Percentiles rank a stretch among this genome's conserved stretches.
Evolutionary conservation across 164 flowering plant genomes (phyloP).

Genomic region (Houttuynia cordata): DNA sequence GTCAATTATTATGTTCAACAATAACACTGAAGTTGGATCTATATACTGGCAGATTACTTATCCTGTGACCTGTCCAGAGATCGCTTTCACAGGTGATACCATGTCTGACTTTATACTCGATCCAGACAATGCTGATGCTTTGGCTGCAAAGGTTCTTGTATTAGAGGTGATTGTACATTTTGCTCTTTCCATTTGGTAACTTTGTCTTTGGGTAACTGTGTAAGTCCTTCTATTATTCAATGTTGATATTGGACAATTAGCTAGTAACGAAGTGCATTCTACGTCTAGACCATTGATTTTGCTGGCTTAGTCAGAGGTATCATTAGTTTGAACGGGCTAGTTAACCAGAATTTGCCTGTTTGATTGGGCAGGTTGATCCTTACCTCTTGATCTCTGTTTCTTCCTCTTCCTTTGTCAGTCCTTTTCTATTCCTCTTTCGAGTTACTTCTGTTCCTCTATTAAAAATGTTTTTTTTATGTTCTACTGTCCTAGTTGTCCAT

Average conservation of each 20-base stretch:
- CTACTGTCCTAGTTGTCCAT: too few relatives aligned
- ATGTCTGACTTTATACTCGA: slow-evolving; percentile 74
- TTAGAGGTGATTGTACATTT: slow-evolving; percentile 50
- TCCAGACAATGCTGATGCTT: slow-evolving; percentile 42
- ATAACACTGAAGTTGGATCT: background rate
- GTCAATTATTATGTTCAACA: background rate
- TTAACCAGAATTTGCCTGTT: too few relatives aligned
- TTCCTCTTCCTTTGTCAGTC: background rate
- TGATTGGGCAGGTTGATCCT: background rate
- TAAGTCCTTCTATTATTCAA: too few relatives aligned
- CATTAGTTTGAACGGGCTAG: too few relatives aligned
- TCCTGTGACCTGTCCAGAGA: slow-evolving; percentile 61
- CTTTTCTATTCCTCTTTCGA: background rate
- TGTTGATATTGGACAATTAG: too few relatives aligned
- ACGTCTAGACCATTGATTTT: too few relatives aligned
- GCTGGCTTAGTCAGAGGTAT: too few relatives aligned
- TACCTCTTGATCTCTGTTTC: background rate
- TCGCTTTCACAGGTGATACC: slow-evolving; percentile 98
- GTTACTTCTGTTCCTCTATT: background rate
- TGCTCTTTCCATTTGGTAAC: background rate
- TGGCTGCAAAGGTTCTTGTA: slow-evolving; percentile 67
- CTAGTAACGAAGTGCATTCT: too few relatives aligned
- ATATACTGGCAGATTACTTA: slow-evolving; percentile 53
- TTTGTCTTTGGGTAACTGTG: background rate
- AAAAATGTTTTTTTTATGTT: background rate